Evolutionary conservation across 768 basidiomycete genomes (phyloP).

Genomic region (Sistotremastrum niveocremeum): DNA sequence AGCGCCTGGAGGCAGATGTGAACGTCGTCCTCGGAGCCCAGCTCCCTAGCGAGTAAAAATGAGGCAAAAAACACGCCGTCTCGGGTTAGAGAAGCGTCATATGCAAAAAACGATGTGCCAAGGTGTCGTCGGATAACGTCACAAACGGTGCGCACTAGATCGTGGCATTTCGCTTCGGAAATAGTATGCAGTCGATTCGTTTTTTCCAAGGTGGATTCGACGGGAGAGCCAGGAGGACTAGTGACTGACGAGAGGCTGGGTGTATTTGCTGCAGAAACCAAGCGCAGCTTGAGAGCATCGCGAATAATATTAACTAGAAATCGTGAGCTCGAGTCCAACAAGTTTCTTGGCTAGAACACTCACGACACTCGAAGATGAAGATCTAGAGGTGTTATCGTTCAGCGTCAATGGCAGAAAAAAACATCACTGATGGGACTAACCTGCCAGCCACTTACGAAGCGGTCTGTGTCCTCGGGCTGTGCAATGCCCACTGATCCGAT

Average conservation of each 20-base stretch:
- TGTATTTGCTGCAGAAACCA: constrained; percentile 17
- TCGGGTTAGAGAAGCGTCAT: constrained; percentile 74
- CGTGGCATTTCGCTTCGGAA: constrained; percentile 29
- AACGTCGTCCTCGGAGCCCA: constrained; percentile 37
- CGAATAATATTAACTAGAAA: constrained; percentile 69
- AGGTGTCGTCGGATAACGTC: constrained; percentile 32
- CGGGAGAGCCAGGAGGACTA: constrained; percentile 6
- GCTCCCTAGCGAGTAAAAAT: constrained; percentile 49
- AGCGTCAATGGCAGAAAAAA: too few relatives aligned
- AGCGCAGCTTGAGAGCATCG: constrained; percentile 60
- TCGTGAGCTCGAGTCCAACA: constrained; percentile 1
- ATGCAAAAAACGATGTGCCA: constrained; percentile 58
- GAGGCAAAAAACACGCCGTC: constrained; percentile 88
- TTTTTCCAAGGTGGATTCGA: constrained; percentile 14
- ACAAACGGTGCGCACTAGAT: constrained; percentile 33
- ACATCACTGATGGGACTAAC: constrained; percentile 25
- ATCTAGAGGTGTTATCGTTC: constrained; percentile 30
- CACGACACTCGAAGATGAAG: constrained; percentile 82
- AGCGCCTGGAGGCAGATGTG: constrained; percentile 57
- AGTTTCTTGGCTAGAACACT: constrained; percentile 19
- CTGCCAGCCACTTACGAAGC: constrained; percentile 81
- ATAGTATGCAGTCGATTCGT: constrained; percentile 27
- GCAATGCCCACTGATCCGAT: constrained; percentile 22
- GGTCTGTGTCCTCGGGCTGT: constrained; percentile 38
- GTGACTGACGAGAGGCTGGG: constrained; percentile 8